Evolutionary conservation across 2,329 filamentous ascomycete species (phyloP).

Genomic region (Kalmusia sp.): DNA sequence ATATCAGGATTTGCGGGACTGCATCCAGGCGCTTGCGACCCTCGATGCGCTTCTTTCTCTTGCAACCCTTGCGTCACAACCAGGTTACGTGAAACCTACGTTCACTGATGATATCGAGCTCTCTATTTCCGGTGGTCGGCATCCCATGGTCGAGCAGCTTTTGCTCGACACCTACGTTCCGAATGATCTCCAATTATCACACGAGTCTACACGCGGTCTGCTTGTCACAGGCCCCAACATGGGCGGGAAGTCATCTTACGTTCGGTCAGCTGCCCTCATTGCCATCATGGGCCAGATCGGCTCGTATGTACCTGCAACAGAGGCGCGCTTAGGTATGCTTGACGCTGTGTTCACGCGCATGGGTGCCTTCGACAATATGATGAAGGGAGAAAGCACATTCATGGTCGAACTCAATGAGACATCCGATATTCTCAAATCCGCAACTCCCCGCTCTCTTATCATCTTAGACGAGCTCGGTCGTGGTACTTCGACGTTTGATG

Average conservation of each 20-base stretch:
- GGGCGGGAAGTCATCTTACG: constrained; percentile 98
- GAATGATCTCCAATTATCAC: constrained; percentile 79
- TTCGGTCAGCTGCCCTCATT: constrained; percentile 89
- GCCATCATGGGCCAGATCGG: constrained; percentile 94
- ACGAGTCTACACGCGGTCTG: constrained; percentile 66
- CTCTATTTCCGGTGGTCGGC: constrained; percentile 75
- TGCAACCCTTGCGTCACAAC: constrained; percentile 81
- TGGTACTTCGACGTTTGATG: constrained; percentile 93
- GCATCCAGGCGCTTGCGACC: constrained; percentile 82
- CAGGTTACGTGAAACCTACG: constrained; percentile 84
- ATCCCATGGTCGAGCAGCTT: constrained; percentile 95
- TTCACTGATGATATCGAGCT: constrained; percentile 72
- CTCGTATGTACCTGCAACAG: constrained; percentile 85
- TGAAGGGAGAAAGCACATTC: constrained; percentile 93
- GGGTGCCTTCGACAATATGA: constrained; percentile 95
- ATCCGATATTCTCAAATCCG: constrained; percentile 85
- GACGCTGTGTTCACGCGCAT: constrained; percentile 96
- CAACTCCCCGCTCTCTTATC: constrained; percentile 82
- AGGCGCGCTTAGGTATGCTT: constrained; percentile 77
- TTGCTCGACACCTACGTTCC: constrained; percentile 88
- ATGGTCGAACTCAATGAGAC: constrained; percentile 98
- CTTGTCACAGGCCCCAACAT: constrained; percentile 98
- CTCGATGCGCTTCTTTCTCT: constrained; percentile 91
- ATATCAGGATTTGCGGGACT: constrained; percentile 89
- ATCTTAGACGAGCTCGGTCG: constrained; percentile 94